These are phyloP conservation scores for Mortierella claussenii DNA, from an alignment of 192 early-diverging fungal genomes.

Conservation along the genomic window DNA sequence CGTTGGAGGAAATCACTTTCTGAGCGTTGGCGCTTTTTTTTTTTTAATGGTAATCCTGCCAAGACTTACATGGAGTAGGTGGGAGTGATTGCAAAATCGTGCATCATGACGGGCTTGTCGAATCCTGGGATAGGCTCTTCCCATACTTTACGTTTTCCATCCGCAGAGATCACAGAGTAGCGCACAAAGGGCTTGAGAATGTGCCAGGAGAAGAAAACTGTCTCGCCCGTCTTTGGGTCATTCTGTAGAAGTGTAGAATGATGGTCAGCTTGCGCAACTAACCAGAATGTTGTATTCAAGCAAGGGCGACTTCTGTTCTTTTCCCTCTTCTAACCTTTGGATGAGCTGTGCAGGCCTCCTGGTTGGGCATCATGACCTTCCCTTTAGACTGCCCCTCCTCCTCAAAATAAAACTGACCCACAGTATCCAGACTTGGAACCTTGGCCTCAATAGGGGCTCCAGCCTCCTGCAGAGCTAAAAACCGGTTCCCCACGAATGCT, in stretches of 20 bases:
- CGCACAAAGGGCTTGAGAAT: background rate
- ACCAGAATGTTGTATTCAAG: no score
- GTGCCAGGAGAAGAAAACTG: conserved; percentile 24
- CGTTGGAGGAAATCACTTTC: no score
- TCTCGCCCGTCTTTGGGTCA: conserved; percentile 40
- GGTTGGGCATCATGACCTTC: background rate
- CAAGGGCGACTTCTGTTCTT: background rate
- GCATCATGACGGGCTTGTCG: conserved; percentile 27
- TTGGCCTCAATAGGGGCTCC: conserved; percentile 22
- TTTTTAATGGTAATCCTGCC: no score
- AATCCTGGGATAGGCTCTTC: conserved; percentile 18
- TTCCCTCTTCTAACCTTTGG: conserved; percentile 22
- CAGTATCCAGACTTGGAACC: conserved; percentile 32
- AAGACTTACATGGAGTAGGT: conserved; percentile 38
- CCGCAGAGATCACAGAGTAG: conserved; percentile 36
- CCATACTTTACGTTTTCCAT: conserved; percentile 23
- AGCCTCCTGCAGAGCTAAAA: conserved; percentile 37
- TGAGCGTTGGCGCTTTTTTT: no score
- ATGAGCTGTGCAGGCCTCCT: conserved; percentile 27
- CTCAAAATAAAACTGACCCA: conserved; percentile 31
- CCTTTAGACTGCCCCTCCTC: background rate
- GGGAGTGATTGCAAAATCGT: conserved; percentile 30
- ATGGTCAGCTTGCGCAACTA: no score
- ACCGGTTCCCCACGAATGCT: conserved; percentile 11
- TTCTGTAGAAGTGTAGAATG: no score